These are phyloP conservation scores for Metarhizium anisopliae DNA, from an alignment of 2,329 filamentous ascomycete genomes.

Conservation along the genomic window DNA sequence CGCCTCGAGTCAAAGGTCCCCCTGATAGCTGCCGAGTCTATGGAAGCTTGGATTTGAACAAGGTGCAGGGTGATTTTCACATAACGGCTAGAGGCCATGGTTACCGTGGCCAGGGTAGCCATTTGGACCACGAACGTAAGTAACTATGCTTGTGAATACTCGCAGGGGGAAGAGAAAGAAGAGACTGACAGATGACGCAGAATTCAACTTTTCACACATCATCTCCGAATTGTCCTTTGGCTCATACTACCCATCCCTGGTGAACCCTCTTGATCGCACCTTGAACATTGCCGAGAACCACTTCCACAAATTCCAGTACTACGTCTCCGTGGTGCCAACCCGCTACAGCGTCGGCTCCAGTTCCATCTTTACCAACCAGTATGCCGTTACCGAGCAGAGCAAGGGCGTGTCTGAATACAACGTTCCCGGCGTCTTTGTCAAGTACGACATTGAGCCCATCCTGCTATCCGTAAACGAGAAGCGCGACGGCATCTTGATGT, in stretches of 20 bases:
- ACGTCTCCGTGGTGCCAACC: slow-evolving; percentile 88
- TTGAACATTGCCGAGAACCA: slow-evolving; percentile 63
- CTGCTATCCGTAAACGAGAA: slow-evolving; percentile 77
- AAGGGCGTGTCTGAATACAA: slow-evolving; percentile 57
- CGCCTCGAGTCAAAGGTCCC: slow-evolving; percentile 52
- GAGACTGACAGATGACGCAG: slow-evolving; percentile 29
- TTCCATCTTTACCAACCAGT: slow-evolving; percentile 89
- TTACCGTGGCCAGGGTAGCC: slow-evolving; percentile 69
- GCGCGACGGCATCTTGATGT: slow-evolving; percentile 62
- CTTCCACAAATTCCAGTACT: slow-evolving; percentile 98
- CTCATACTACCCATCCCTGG: slow-evolving; percentile 87
- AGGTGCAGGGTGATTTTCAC: slow-evolving; percentile 96
- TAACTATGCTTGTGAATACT: slow-evolving; percentile 9
- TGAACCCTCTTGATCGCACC: slow-evolving; percentile 90
- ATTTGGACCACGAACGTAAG: slow-evolving; percentile 75
- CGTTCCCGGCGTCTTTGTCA: slow-evolving; percentile 91
- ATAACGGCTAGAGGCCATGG: slow-evolving; percentile 93
- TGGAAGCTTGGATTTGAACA: slow-evolving; percentile 85
- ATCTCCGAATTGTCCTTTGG: slow-evolving; percentile 95
- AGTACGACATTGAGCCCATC: slow-evolving; percentile 97
- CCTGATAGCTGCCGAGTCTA: slow-evolving; percentile 80
- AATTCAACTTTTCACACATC: slow-evolving; percentile 96
- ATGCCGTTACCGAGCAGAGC: slow-evolving; percentile 88
- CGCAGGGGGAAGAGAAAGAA: too few relatives aligned
- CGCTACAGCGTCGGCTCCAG: slow-evolving; percentile 66